Percentiles rank a stretch among this genome's conserved stretches.
Conservation (phyloP, 2,329 filamentous ascomycete genomes). For the Pseudogymnoascus sp. region DNA sequence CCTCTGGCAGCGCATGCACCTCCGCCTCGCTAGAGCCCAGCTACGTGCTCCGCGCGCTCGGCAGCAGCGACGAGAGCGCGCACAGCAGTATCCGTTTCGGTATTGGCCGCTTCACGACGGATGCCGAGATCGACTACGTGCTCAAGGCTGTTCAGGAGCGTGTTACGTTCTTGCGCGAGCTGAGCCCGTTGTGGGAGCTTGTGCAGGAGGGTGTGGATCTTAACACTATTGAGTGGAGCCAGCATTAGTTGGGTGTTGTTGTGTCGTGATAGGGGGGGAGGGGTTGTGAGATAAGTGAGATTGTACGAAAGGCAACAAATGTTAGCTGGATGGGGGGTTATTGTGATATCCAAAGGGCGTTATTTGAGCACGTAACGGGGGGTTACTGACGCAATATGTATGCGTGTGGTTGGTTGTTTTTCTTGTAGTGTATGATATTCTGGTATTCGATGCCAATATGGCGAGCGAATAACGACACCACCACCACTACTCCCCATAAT, state of each 20-base stretch:
- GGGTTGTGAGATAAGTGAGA: neutral
- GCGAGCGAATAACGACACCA: conserved; percentile 6
- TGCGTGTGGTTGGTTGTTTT: neutral
- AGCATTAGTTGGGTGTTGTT: conserved; percentile 56
- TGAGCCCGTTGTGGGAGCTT: conserved; percentile 94
- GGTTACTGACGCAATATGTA: neutral
- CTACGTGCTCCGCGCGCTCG: conserved; percentile 88
- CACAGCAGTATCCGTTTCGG: conserved; percentile 98
- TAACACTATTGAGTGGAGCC: conserved; percentile 96
- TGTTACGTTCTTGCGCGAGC: conserved; percentile 84
- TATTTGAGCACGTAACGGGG: neutral
- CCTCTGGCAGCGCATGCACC: conserved; percentile 93
- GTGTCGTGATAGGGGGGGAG: neutral
- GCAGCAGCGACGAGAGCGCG: conserved; percentile 93
- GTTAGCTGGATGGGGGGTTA: neutral
- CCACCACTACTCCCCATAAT: neutral
- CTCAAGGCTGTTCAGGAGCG: conserved; percentile 86
- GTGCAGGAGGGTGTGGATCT: conserved; percentile 95
- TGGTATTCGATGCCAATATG: neutral
- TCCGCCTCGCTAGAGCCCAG: conserved; percentile 94
- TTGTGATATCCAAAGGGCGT: neutral
- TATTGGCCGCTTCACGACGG: conserved; percentile 93
- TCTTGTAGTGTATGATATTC: neutral
- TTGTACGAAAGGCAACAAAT: neutral
- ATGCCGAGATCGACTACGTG: conserved; percentile 93